Evolutionary conservation across 805 yeast species (phyloP), one percentile per base, ranked within the genome.

Genomic region (Metschnikowia borealis): DNA sequence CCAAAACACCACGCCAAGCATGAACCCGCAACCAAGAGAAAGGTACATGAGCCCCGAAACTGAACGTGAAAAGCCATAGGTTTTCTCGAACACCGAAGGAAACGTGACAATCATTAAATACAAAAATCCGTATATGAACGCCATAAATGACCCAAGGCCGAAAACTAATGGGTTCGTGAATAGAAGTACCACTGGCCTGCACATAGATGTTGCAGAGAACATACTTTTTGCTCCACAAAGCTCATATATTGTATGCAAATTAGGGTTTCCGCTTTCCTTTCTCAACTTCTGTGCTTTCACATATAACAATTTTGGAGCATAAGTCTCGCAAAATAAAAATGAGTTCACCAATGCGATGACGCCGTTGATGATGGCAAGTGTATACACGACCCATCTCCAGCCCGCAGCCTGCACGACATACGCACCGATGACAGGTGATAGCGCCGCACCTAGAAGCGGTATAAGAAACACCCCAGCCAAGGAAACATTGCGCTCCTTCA

Each of bases 121-220:
- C 67, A 71, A 62, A 51, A 71, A 69, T n/a, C 74, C 74, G 51
- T 71, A 71, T 10, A 67, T 64, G 55, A 71, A 68, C 2, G 75
- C 75, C 73, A 71, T 68, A 54, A 69, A 71, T 13, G 73, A 63
- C 1, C 76, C 75, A 48, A 71, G 61, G 0, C 75, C 75, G 35
- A 69, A 55, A 13, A 71, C 61, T 69, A 71, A 69, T 2, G 75
- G 74, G 51, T 71, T 69, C 17, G 66, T 61, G 50, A 59, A 57
- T 10, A 71, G 59, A 21, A 71, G 61, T 23, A 64, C 62, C 18
- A 71, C 35, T 4, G 76, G 75, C 38, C 75, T 55, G 17, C 62
- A 54, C 53, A 69, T 60, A 6, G 67, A 62, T 13, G 58, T 49
- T 35, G 53, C 56, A 43, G 67, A 53, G 38, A 64, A 61, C 3